A percentile compares a stretch with the other conserved stretches of the same genome.
Conservation (phyloP, 2,329 filamentous ascomycete species). For the Sclerotinia minor region DNA sequence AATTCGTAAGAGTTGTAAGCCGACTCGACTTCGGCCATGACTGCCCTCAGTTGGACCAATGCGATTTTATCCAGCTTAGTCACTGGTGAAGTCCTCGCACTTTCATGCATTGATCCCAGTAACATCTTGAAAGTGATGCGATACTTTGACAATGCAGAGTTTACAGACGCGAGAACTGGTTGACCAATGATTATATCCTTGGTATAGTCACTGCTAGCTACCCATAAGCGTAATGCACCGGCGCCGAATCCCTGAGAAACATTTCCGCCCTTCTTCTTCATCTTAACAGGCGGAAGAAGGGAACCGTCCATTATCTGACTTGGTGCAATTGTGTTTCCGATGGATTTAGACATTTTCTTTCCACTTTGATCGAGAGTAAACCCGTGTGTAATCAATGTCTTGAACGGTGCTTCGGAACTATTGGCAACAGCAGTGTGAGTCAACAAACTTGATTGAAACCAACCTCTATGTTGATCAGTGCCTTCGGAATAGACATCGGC, state of each 20-base stretch:
- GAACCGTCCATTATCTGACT: conserved; percentile 82
- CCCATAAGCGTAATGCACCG: conserved; percentile 88
- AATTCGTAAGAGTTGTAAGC: conserved; percentile 77
- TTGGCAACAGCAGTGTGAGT: conserved; percentile 63
- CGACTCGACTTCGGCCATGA: conserved; percentile 62
- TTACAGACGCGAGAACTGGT: conserved; percentile 72
- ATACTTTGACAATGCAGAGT: conserved; percentile 79
- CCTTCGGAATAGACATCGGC: conserved; percentile 94
- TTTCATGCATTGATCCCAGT: conserved; percentile 66
- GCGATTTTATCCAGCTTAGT: conserved; percentile 72
- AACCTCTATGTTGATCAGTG: conserved; percentile 92
- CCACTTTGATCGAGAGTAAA: conserved; percentile 87
- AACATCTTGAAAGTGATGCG: conserved; percentile 89
- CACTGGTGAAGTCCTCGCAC: conserved; percentile 49
- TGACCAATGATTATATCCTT: conserved; percentile 81
- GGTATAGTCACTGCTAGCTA: conserved; percentile 87
- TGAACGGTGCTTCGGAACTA: conserved; percentile 66
- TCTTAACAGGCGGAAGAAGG: conserved; percentile 60
- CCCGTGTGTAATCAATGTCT: conserved; percentile 88
- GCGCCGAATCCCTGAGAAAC: conserved; percentile 73
- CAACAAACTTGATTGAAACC: conserved; percentile 95
- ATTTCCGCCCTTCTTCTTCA: conserved; percentile 47
- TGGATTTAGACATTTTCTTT: conserved; percentile 98
- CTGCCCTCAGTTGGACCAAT: conserved; percentile 68
- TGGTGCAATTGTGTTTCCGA: conserved; percentile 84